Evolutionary conservation across 83 land plant species (phyloP).

Genomic region (Thuja plicata): DNA sequence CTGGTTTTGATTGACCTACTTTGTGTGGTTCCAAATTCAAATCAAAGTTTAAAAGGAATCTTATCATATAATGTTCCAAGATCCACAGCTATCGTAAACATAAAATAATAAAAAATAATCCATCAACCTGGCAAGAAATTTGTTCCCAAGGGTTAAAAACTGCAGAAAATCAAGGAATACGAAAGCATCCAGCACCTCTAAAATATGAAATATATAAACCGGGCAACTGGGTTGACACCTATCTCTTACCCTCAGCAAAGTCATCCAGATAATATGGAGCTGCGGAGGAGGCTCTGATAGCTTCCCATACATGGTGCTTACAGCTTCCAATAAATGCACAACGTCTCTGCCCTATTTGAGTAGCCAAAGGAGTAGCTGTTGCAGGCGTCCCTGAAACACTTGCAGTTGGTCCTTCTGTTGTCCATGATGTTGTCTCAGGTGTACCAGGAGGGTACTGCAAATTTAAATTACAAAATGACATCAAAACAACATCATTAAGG

Average conservation of each 20-base stretch:
- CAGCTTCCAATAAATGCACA: conserved; percentile 93
- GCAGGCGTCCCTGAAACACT: conserved; percentile 55
- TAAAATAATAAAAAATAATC: not conserved
- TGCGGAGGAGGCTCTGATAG: conserved; percentile 99
- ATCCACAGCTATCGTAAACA: not conserved
- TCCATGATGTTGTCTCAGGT: conserved; percentile 66
- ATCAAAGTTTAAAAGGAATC: no score
- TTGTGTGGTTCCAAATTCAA: no score
- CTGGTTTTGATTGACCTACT: no score
- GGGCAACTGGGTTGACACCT: conserved; percentile 11
- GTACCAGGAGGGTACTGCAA: conserved; percentile 95
- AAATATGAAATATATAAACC: not conserved
- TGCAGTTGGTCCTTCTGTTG: conserved; percentile 70
- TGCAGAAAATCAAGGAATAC: not conserved
- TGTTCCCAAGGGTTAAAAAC: not conserved
- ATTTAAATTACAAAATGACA: conserved; percentile 5
- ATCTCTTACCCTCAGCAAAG: conserved; percentile 77
- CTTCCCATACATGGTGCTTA: conserved; percentile 95
- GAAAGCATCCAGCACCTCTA: not conserved
- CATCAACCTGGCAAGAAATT: not conserved
- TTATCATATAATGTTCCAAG: no score
- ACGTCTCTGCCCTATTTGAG: conserved; percentile 71
- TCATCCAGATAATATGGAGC: conserved; percentile 99
- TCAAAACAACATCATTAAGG: not conserved
- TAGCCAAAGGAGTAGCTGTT: conserved; percentile 47